These are phyloP conservation scores for Cercospora sesami DNA, from an alignment of 2,329 filamentous ascomycete species.

Conservation along the genomic window DNA sequence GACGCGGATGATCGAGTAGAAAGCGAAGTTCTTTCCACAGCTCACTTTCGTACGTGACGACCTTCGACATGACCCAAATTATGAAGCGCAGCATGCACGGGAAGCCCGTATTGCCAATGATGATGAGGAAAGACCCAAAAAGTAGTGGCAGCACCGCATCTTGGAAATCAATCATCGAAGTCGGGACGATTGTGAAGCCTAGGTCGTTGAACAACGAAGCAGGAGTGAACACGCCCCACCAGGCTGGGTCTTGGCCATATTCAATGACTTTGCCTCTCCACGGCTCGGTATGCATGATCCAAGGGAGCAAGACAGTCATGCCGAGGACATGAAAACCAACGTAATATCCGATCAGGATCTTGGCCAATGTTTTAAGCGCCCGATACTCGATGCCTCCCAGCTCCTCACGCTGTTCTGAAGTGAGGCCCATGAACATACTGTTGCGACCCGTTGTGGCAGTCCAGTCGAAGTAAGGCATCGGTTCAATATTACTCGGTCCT, in stretches of 20 bases:
- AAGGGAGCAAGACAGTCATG: constrained; percentile 71
- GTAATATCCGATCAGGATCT: constrained; percentile 77
- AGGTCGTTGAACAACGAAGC: constrained; percentile 91
- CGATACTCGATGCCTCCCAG: constrained; percentile 95
- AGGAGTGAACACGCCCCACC: constrained; percentile 91
- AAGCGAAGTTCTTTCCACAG: constrained; percentile 90
- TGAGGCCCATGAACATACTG: constrained; percentile 84
- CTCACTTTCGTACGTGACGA: constrained; percentile 65
- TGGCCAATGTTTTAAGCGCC: constrained; percentile 78
- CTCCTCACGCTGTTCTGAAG: constrained; percentile 89
- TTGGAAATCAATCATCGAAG: constrained; percentile 91
- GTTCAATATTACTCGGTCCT: constrained; percentile 51
- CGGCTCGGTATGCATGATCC: constrained; percentile 65
- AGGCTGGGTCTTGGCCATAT: constrained; percentile 63
- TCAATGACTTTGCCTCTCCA: constrained; percentile 67
- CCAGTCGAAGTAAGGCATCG: constrained; percentile 90
- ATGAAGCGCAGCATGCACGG: constrained; percentile 91
- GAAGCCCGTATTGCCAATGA: constrained; percentile 94
- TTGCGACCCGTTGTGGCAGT: constrained; percentile 90
- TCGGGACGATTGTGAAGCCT: constrained; percentile 87
- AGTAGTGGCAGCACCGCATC: constrained; percentile 73
- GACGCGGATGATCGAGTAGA: constrained; percentile 87
- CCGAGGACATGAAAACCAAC: constrained; percentile 79
- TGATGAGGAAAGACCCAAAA: constrained; percentile 78
- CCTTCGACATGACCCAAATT: constrained; percentile 76